Evolutionary conservation across 495 filamentous ascomycete species (phyloP).

Genomic region (Cercophora samala): DNA sequence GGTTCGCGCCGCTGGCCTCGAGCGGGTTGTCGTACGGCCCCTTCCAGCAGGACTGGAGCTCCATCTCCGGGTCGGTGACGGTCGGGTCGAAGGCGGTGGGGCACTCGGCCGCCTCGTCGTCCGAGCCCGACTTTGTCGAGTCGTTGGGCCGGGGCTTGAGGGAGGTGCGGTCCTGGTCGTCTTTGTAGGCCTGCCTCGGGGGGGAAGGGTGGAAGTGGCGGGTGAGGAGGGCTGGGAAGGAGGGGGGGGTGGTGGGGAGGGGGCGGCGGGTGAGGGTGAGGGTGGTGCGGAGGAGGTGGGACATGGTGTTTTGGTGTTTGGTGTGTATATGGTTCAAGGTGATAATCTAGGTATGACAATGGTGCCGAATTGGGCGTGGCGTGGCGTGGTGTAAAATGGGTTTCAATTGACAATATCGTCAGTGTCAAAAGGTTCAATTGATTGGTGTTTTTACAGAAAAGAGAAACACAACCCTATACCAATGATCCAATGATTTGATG

Average conservation of each 20-base stretch:
- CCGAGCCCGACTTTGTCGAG: slow-evolving; percentile 36
- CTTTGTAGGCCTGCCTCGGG: slow-evolving; percentile 31
- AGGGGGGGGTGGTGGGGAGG: not conserved
- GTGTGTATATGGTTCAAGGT: too few species aligned
- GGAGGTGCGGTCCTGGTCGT: slow-evolving; percentile 42
- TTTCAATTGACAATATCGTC: too few species aligned
- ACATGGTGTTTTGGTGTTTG: not conserved
- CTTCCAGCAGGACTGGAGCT: slow-evolving; percentile 27
- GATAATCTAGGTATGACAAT: too few species aligned
- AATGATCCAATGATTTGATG: too few species aligned
- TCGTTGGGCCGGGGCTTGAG: slow-evolving; percentile 41
- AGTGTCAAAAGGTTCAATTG: not conserved
- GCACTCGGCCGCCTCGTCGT: slow-evolving; percentile 35
- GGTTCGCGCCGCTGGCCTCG: slow-evolving; percentile 39
- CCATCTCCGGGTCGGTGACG: slow-evolving; percentile 42
- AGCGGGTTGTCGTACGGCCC: slow-evolving; percentile 35
- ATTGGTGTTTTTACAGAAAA: not conserved
- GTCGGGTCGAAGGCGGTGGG: slow-evolving; percentile 32
- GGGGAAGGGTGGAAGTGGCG: slow-evolving; percentile 27
- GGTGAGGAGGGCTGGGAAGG: not conserved
- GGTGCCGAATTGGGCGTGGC: too few species aligned
- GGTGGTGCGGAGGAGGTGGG: slow-evolving; percentile 11
- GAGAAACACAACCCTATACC: too few species aligned
- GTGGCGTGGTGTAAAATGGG: too few species aligned
- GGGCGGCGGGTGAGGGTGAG: not conserved